Conservation (phyloP, 2,329 filamentous ascomycete species). For the Allantophomopsis lycopodina region DNA sequence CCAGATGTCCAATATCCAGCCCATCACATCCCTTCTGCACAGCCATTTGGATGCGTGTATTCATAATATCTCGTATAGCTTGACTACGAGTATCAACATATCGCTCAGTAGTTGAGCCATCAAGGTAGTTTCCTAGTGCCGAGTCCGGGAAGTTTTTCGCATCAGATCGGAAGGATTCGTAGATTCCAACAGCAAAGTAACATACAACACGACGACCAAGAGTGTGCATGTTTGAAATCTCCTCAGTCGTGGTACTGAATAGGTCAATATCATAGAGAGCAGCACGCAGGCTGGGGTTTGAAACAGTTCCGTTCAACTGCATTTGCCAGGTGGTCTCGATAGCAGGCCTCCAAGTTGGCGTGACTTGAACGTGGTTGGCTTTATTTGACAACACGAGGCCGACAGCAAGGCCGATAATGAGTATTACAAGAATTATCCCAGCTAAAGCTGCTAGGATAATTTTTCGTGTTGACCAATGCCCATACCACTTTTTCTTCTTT, state of each 20-base stretch:
- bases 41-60: conserved; percentile 40
- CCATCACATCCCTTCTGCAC: conserved; percentile 48
- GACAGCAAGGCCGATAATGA: conserved; percentile 41
- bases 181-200: conserved; percentile 63
- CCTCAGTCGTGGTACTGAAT: conserved; percentile 29
- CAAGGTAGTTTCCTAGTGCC: conserved; percentile 43
- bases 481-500: background rate
- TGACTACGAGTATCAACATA: conserved; percentile 46
- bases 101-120: conserved; percentile 50
- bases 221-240: conserved; percentile 31
- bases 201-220: conserved; percentile 51
- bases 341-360: conserved; percentile 7
- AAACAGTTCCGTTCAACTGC: background rate
- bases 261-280: conserved; percentile 24
- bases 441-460: conserved; percentile 13
- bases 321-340: conserved; percentile 5
- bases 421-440: conserved; percentile 23
- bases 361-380: conserved; percentile 8
- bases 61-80: conserved; percentile 48
- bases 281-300: background rate
- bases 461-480: conserved; percentile 14
- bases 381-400: conserved; percentile 24
- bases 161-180: conserved; percentile 49
- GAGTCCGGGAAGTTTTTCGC: conserved; percentile 29
- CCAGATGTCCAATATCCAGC: conserved; percentile 57